Evolutionary conservation across 1,284 basidiomycete species (phyloP), one percentile per base, ranked within the genome.

Genomic region (Heterobasidion parviporum): DNA sequence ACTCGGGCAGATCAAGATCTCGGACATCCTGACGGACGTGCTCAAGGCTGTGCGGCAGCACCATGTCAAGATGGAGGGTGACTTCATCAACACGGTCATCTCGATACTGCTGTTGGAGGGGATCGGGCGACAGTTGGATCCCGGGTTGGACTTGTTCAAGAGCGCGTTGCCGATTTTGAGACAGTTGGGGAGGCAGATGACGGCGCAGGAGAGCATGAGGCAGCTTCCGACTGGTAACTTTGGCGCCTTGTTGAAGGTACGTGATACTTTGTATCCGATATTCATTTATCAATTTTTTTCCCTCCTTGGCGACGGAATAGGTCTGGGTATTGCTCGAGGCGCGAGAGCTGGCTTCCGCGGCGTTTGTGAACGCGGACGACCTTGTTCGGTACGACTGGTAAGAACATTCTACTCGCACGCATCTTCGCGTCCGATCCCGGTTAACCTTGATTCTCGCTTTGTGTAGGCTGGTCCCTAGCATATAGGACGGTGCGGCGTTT

Each of bases 41-140:
- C 74, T 99, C 48, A 83, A 75, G 63, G 85, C 88, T n/a, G 94
- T 99, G 1, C 75, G 94, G 53, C 79, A 84, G 61, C 95, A 98
- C 69, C 97, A 98, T 67, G 97, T 99, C 63, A 98, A 95, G 78
- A 91, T 99, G 85, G 96, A 99, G 72, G 93, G 89, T 12, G 97
- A 99, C 70, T 99, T 99, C 67, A 87, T 99, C 65, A 98, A 99
- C 69, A 99, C 97, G 0, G 94, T 99, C 53, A 90, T 99, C 59
- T 92, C 90, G 8, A 94, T 98, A 56, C 71, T 99, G 57, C 69
- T 99, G 54, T 74, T 99, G 49, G 97, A 99, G 72, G 97, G 97
- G 0, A 98, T 99, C 62, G 97, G 97, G 15, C 73, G 97, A 55
- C 93, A 92, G 71, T 70, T 99, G 59, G 94, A 99, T 72, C 94